Percentiles rank a stretch among this genome's conserved stretches.
These are phyloP conservation scores for Stylonectria norvegica DNA, from an alignment of 2,329 filamentous ascomycete genomes.

Conservation along the genomic window DNA sequence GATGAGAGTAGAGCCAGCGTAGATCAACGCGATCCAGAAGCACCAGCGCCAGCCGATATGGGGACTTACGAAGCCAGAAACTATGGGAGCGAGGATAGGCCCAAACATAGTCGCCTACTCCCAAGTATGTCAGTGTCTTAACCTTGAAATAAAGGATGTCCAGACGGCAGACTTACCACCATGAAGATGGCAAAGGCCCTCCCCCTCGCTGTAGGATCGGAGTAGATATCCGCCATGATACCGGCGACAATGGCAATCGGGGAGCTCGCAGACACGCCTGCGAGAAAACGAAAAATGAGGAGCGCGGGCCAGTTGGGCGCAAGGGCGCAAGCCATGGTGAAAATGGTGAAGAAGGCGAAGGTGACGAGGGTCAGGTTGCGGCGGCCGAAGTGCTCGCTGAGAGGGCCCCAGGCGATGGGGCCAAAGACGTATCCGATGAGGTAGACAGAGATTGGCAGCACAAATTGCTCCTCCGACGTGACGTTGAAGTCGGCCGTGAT, in stretches of 20 bases:
- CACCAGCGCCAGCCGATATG: slow-evolving; percentile 65
- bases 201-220: slow-evolving; percentile 48
- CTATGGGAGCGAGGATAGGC: slow-evolving; percentile 62
- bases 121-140: slow-evolving; percentile 9
- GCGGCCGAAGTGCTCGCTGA: slow-evolving; percentile 63
- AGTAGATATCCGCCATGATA: slow-evolving; percentile 65
- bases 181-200: slow-evolving; percentile 62
- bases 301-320: slow-evolving; percentile 51
- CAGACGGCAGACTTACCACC: slow-evolving; percentile 44
- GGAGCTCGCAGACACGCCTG: slow-evolving; percentile 52
- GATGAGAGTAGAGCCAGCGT: slow-evolving; percentile 60
- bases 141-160: neutral
- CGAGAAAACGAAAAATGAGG: slow-evolving; percentile 53
- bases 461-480: slow-evolving; percentile 41
- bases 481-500: slow-evolving; percentile 58
- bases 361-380: slow-evolving; percentile 43
- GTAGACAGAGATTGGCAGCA: slow-evolving; percentile 61
- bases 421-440: slow-evolving; percentile 62
- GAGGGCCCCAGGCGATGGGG: slow-evolving; percentile 60
- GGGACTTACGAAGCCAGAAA: slow-evolving; percentile 58
- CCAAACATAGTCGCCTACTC: slow-evolving; percentile 61
- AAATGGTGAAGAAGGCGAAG: slow-evolving; percentile 47
- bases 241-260: slow-evolving; percentile 61
- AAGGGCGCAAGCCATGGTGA: slow-evolving; percentile 55
- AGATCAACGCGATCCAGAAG: slow-evolving; percentile 67